A percentile compares a stretch with the other conserved stretches of the same genome.
These are phyloP conservation scores for Fusarium marasasianum DNA, from an alignment of 2,329 filamentous ascomycete species.

Conservation along the genomic window DNA sequence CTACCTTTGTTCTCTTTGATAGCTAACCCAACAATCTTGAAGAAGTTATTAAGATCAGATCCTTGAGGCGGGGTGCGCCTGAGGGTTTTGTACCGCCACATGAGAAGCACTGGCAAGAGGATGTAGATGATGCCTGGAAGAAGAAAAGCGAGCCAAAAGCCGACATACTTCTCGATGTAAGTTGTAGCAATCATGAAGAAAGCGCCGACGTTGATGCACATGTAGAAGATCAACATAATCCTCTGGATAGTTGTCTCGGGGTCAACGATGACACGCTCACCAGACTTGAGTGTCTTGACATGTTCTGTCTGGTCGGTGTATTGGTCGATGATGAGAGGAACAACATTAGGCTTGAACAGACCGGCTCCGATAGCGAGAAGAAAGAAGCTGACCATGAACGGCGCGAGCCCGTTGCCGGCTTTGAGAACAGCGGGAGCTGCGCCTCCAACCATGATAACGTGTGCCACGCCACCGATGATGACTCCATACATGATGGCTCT, in stretches of 20 bases:
- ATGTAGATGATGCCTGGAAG: conserved; percentile 53
- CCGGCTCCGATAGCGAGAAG: background rate
- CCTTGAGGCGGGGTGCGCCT: background rate
- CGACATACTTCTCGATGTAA: conserved; percentile 61
- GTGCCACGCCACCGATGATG: conserved; percentile 72
- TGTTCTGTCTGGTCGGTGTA: conserved; percentile 61
- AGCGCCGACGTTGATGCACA: conserved; percentile 64
- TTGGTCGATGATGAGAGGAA: conserved; percentile 74
- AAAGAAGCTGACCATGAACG: conserved; percentile 69
- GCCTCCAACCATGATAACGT: conserved; percentile 73
- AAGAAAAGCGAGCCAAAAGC: conserved; percentile 61
- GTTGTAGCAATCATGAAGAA: conserved; percentile 62
- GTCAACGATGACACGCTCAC: conserved; percentile 74
- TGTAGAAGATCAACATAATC: conserved; percentile 73
- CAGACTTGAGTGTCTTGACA: conserved; percentile 53
- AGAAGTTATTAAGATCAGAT: background rate
- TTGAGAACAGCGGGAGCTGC: conserved; percentile 57
- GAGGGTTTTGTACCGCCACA: background rate
- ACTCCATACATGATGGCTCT: conserved; percentile 65
- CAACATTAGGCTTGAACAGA: conserved; percentile 61
- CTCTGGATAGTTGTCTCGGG: conserved; percentile 71
- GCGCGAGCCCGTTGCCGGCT: conserved; percentile 58
- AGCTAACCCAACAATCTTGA: background rate
- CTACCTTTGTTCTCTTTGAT: background rate
- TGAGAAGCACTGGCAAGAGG: conserved; percentile 57